phyloP scores from a whole-genome alignment of 2,329 filamentous ascomycete genomes.

The Parafenestella ontariensis region DNA sequence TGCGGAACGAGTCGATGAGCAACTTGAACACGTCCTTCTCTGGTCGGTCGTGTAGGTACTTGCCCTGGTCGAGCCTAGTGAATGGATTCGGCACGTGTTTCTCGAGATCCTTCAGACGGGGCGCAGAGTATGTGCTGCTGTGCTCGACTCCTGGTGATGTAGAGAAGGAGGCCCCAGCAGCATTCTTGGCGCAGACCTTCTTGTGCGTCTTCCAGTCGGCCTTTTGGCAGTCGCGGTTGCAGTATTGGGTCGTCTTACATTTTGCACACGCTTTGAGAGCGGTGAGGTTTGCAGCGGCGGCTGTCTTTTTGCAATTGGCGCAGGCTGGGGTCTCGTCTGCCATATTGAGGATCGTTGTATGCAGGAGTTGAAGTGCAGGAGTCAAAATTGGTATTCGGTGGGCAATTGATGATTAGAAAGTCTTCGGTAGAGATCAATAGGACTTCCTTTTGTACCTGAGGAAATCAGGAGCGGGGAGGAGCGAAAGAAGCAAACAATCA shows the following conservation, averaged over 20 bases:
- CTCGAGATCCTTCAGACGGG: constrained; percentile 18
- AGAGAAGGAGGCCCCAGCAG: not conserved
- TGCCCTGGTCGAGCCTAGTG: constrained; percentile 24
- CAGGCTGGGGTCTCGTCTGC: constrained; percentile 10
- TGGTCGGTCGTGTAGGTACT: constrained; percentile 34
- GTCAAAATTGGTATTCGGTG: not conserved
- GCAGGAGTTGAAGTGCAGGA: not conserved
- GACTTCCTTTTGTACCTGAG: too few species aligned
- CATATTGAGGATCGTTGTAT: constrained; percentile 1
- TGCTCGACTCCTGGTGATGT: too few species aligned
- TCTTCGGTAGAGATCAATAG: not conserved
- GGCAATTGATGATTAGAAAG: not conserved
- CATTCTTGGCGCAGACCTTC: constrained; percentile 27
- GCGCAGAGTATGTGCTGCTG: constrained; percentile 3
- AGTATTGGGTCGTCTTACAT: constrained; percentile 43
- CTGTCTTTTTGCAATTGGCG: constrained; percentile 26
- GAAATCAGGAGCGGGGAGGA: not conserved
- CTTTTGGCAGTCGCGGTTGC: constrained; percentile 43
- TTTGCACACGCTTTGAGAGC: constrained; percentile 33
- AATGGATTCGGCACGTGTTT: constrained; percentile 30
- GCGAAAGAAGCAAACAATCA: not conserved
- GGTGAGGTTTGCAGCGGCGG: constrained; percentile 5
- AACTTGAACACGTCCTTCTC: constrained; percentile 37
- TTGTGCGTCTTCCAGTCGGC: constrained; percentile 45
- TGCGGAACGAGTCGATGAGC: constrained; percentile 39